Conservation (phyloP, 2,329 filamentous ascomycete genomes). For the Anthostomella pinea region DNA sequence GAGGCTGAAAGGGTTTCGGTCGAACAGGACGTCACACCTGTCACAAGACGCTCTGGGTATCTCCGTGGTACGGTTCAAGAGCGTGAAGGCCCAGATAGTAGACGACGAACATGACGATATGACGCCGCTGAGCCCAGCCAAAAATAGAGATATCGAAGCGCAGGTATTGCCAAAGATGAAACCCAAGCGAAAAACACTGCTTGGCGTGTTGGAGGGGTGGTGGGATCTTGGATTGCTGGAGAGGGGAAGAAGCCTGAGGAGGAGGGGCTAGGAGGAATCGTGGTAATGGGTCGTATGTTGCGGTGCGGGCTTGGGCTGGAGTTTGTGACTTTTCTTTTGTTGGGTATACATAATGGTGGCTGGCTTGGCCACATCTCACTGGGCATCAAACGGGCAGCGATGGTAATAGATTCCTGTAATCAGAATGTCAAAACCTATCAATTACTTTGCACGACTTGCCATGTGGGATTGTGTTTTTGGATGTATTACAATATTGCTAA, state of each 20-base stretch:
- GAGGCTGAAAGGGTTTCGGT: slow-evolving; percentile 14
- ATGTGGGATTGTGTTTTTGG: too few relatives aligned
- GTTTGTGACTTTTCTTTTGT: too few relatives aligned
- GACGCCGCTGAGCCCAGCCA: slow-evolving; percentile 23
- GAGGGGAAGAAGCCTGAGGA: slow-evolving; percentile 36
- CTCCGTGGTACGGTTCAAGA: slow-evolving; percentile 18
- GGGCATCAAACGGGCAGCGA: too few relatives aligned
- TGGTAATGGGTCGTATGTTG: neutral
- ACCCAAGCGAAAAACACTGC: slow-evolving; percentile 45
- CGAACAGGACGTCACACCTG: slow-evolving; percentile 19
- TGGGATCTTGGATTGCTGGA: slow-evolving; percentile 52
- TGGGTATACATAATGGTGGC: too few relatives aligned
- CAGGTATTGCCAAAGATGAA: slow-evolving; percentile 18
- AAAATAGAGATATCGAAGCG: slow-evolving; percentile 7
- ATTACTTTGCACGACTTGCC: too few relatives aligned
- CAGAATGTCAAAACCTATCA: too few relatives aligned
- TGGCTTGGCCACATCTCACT: too few relatives aligned
- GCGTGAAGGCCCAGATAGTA: slow-evolving; percentile 18
- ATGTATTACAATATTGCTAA: too few relatives aligned
- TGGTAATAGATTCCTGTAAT: too few relatives aligned
- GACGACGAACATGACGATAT: slow-evolving; percentile 22
- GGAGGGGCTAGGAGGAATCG: slow-evolving; percentile 7
- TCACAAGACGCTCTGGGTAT: slow-evolving; percentile 32
- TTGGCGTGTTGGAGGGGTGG: slow-evolving; percentile 51
- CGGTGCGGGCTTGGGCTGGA: too few relatives aligned